Evolutionary conservation across 768 basidiomycete genomes (phyloP).

Genomic region (Peribolospora baueri): DNA sequence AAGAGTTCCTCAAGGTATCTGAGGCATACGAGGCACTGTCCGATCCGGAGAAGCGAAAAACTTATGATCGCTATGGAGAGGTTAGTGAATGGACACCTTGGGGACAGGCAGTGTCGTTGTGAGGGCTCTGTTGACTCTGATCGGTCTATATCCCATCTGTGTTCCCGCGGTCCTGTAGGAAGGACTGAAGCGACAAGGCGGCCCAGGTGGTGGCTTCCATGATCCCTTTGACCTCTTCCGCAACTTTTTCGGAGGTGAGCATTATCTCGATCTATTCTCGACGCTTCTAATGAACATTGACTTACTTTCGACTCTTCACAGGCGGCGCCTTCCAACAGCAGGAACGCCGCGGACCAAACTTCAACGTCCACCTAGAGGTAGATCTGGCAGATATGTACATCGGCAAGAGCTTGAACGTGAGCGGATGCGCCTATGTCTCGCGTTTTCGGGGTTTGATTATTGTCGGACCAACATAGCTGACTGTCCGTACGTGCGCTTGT

Average conservation of each 20-base stretch:
- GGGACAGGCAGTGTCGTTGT: too few species aligned
- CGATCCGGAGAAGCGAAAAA: constrained; percentile 65
- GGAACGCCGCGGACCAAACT: constrained; percentile 20
- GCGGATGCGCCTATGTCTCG: constrained; percentile 10
- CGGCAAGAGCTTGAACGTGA: constrained; percentile 60
- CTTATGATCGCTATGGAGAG: constrained; percentile 87
- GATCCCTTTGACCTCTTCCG: constrained; percentile 89
- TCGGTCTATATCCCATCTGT: too few species aligned
- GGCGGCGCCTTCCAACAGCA: constrained; percentile 14
- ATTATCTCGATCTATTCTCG: constrained; percentile 1
- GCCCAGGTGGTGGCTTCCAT: constrained; percentile 39
- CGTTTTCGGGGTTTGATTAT: constrained; percentile 2
- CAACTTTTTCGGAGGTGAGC: constrained; percentile 59
- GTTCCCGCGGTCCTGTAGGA: constrained; percentile 27
- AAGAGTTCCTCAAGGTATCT: constrained; percentile 57
- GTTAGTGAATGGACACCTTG: constrained; percentile 18
- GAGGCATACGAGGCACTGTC: constrained; percentile 83
- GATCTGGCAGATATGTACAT: constrained; percentile 34
- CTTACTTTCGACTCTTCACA: too few species aligned
- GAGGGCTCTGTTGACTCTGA: too few species aligned
- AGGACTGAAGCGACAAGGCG: constrained; percentile 52
- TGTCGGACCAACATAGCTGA: too few species aligned
- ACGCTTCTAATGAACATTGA: too few species aligned
- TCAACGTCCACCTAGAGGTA: constrained; percentile 19
- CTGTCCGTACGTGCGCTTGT: too few species aligned